Base-by-base conservation (phyloP, 2,329 filamentous ascomycete species). In the Orbilia oligospora region DNA sequence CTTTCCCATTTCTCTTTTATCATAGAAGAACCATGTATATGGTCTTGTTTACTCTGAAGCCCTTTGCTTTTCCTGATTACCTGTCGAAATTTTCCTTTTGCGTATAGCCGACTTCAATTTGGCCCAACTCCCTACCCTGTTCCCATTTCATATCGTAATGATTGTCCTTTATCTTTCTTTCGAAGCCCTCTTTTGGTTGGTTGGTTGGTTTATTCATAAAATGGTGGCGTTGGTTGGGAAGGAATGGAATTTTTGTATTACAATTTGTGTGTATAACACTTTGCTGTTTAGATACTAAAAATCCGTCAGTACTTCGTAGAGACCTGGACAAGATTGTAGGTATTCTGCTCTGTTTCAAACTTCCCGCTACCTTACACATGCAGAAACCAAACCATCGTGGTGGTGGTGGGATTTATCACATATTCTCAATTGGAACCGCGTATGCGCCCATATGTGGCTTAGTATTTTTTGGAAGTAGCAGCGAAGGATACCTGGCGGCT, bases 151-250 rank as follows among this genome's bases (percentile, higher is more conserved):
- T 16, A 14, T 67, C 24, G 14, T 8, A 12, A 2, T 33, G 14
- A 44, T 20, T 27, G 5, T 63, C n/a, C n/a, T 9, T 44, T 12
- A 24, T n/a, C 44, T 46, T 6, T 6, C n/a, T 20, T 20, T n/a
- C n/a, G 44, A 46, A 46, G 18, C 14, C 14, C 51, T 36, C 20
- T 18, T 65, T 44, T 24, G 6, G 3, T 61, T 27, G 44, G 20
- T 61, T 30, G 18, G 56, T 14, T 27, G 18, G 56, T 44, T 58
- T 61, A 10, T 48, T 48, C 22, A 41, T 56, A 41, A 51, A 67
- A 38, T 33, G 9, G 53, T 61, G 70, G 70, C 70, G 70, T 67
- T 73, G 30, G 61, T 44, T 67, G 70, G 70, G 48, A 49, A 41
- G 41, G 46, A 58, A 58, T 33, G 30, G 53, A 38, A 58, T 18